phyloP scores from a whole-genome alignment of 805 yeast genomes.

The Nakazawaea ambrosiae region DNA sequence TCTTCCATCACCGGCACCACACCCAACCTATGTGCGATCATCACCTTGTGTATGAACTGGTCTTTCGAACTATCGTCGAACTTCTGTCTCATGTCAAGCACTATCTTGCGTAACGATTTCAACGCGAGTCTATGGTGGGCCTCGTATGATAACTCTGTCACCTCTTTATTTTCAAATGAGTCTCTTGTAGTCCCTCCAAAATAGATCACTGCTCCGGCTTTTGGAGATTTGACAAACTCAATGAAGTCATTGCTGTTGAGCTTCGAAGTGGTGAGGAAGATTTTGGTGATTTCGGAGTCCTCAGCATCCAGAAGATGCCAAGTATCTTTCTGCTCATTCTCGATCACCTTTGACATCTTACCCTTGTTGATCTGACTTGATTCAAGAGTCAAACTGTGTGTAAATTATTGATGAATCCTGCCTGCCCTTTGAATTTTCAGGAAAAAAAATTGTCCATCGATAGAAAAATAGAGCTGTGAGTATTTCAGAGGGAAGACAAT shows the following conservation, averaged over 20 bases:
- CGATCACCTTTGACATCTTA: neutral
- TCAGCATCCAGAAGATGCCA: neutral
- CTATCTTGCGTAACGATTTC: conserved; percentile 28
- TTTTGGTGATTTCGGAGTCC: conserved; percentile 9
- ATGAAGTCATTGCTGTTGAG: conserved; percentile 18
- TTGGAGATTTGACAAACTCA: conserved; percentile 32
- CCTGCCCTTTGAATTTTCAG: too few species aligned
- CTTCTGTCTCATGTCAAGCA: conserved; percentile 21
- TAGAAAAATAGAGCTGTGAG: too few species aligned
- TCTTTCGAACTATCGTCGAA: conserved; percentile 18
- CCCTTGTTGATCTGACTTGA: too few species aligned
- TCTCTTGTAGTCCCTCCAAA: conserved; percentile 48
- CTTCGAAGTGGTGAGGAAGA: conserved; percentile 19
- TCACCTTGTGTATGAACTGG: conserved; percentile 26
- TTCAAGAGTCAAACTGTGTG: too few species aligned
- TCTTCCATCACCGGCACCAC: conserved; percentile 40
- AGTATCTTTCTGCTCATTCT: neutral
- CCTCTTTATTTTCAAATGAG: conserved; percentile 32
- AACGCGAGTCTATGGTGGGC: conserved; percentile 36
- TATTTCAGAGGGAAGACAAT: too few species aligned
- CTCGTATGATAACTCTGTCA: conserved; percentile 35
- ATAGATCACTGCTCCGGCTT: conserved; percentile 41
- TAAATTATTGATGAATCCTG: too few species aligned
- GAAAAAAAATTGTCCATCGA: too few species aligned
- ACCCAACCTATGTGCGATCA: conserved; percentile 39